phyloP scores from a whole-genome alignment of 179 eudicot genomes.

The Beta macrorhiza region DNA sequence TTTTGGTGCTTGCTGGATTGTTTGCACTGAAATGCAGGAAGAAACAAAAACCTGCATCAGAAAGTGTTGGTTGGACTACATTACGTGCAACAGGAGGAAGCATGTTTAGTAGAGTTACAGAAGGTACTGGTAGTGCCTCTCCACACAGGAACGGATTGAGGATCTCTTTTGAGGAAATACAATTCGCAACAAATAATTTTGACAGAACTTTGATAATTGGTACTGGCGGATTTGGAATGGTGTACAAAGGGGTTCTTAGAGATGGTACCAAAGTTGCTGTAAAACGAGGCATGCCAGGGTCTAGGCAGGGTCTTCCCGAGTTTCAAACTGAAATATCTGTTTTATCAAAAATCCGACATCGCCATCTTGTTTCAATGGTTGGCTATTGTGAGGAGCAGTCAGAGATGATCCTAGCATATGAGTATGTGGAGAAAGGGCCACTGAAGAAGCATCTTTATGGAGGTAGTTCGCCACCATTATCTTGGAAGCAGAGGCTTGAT shows the following conservation, averaged over 20 bases:
- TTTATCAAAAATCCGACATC: slow-evolving; percentile 70
- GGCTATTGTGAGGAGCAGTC: slow-evolving; percentile 85
- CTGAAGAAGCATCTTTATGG: slow-evolving; percentile 69
- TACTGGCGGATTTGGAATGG: slow-evolving; percentile 90
- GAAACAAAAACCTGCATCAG: slow-evolving; percentile 44
- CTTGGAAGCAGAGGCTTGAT: slow-evolving; percentile 89
- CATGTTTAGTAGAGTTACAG: slow-evolving; percentile 52
- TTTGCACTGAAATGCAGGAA: slow-evolving; percentile 37
- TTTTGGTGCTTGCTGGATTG: slow-evolving; percentile 33
- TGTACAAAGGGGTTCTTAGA: slow-evolving; percentile 63
- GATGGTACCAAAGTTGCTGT: slow-evolving; percentile 66
- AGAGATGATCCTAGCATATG: slow-evolving; percentile 85
- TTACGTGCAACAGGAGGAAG: slow-evolving; percentile 48
- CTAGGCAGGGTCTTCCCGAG: slow-evolving; percentile 82
- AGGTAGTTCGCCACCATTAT: slow-evolving; percentile 39
- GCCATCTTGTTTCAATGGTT: slow-evolving; percentile 77
- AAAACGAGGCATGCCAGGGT: slow-evolving; percentile 77
- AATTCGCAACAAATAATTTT: slow-evolving; percentile 60
- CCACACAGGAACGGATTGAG: slow-evolving; percentile 49
- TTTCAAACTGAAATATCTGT: slow-evolving; percentile 75
- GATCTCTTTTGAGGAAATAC: slow-evolving; percentile 72
- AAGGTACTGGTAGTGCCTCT: slow-evolving; percentile 40
- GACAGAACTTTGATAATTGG: slow-evolving; percentile 58
- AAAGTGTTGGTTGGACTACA: slow-evolving; percentile 71
- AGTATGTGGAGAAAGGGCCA: slow-evolving; percentile 74